phyloP scores from a whole-genome alignment of 192 early-diverging fungal genomes.

The Coemansia umbellata region DNA sequence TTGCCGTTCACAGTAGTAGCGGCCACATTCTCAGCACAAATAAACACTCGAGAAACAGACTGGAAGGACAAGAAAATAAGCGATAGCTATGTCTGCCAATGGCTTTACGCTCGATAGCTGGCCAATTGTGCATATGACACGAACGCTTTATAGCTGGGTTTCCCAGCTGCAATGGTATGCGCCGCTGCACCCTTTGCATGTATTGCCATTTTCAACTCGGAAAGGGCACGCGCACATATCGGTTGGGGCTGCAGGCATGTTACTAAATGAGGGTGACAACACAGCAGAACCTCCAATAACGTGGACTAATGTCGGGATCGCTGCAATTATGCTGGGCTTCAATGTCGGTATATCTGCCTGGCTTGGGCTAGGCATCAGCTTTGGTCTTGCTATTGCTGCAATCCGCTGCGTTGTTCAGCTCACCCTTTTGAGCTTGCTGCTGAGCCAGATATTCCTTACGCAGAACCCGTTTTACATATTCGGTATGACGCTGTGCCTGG shows the following conservation, averaged over 20 bases:
- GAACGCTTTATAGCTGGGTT: slow-evolving; percentile 3
- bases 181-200: not conserved
- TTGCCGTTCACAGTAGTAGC: too few species aligned
- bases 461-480: slow-evolving; percentile 59
- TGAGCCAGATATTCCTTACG: slow-evolving; percentile 64
- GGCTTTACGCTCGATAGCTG: too few species aligned
- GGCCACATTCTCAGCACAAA: too few species aligned
- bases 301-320: slow-evolving; percentile 59
- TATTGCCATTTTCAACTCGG: too few species aligned
- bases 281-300: slow-evolving; percentile 4
- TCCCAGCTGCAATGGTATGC: slow-evolving; percentile 16
- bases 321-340: slow-evolving; percentile 57
- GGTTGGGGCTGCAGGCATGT: not conserved
- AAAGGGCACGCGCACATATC: not conserved
- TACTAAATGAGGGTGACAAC: not conserved
- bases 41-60: too few species aligned
- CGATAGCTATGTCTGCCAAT: too few species aligned
- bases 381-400: slow-evolving; percentile 63
- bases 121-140: not conserved
- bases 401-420: slow-evolving; percentile 75
- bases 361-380: slow-evolving; percentile 64
- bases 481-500: slow-evolving; percentile 56
- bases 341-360: slow-evolving; percentile 59
- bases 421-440: slow-evolving; percentile 63
- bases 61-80: too few species aligned